Conservation (phyloP, 148 eudicot species). For the Pouteria glomerata region DNA sequence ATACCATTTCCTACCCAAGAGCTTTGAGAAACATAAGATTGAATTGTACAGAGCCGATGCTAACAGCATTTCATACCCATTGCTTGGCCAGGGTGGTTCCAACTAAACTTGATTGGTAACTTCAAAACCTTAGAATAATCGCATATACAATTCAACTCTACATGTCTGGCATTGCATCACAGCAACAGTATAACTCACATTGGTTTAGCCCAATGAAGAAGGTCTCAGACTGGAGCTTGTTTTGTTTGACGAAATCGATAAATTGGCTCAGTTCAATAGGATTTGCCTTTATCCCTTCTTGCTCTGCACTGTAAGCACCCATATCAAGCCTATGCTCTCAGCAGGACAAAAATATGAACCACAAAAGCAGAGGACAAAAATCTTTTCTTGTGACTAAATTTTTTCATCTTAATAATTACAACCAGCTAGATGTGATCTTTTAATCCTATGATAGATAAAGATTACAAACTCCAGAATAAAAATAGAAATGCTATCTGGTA, state of each 20-base stretch:
- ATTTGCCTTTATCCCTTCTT: slow-evolving; percentile 73
- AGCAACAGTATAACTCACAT: slow-evolving; percentile 53
- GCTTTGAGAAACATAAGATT: not conserved
- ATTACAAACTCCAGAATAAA: not conserved
- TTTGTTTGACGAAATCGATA: slow-evolving; percentile 59
- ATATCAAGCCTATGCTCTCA: slow-evolving; percentile 1
- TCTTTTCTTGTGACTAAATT: not conserved
- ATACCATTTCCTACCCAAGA: not conserved
- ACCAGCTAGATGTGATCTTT: not conserved
- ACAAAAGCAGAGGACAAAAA: not conserved
- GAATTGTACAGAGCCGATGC: not conserved
- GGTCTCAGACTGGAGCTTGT: slow-evolving; percentile 65
- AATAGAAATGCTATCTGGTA: not conserved
- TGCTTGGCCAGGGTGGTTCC: too few species aligned
- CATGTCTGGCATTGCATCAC: not conserved
- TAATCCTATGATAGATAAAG: not conserved
- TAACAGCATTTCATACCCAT: too few species aligned
- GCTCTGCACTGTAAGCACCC: slow-evolving; percentile 63
- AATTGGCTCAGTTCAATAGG: slow-evolving; percentile 71
- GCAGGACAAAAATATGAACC: not conserved
- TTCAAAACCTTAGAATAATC: not conserved
- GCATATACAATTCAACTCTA: too few species aligned
- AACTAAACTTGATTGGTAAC: not conserved
- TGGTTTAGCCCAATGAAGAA: slow-evolving; percentile 69
- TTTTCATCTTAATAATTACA: not conserved